Evolutionary conservation across 441 rosid genomes (phyloP), one percentile per base, ranked within the genome.

Genomic region (Aleurites moluccanus): DNA sequence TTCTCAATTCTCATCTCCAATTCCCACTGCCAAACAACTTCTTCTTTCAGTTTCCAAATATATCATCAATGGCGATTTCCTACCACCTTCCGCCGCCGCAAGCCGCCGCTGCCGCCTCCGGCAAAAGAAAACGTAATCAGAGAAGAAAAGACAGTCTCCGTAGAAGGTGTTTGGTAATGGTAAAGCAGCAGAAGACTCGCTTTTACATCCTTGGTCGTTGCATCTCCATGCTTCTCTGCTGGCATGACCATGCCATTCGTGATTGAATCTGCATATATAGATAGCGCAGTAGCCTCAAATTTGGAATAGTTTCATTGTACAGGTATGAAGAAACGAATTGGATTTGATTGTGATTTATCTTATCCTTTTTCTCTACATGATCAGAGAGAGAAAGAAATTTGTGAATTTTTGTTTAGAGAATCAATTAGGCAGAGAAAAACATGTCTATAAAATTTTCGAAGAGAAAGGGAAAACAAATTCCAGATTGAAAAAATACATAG

Each of bases 161-260:
- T 40, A 78, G 81, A 6, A 84, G 83, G 64, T 87, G 90, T 21
- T 59, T 84, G 70, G 33, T 27, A 15, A 80, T 88, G 86, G 89
- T 80, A 2, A 91, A 87, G 70, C 97, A 91, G 23, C 90, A 88
- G 56, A 88, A 86, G 77, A 89, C 91, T 57, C 86, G 91, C 3
- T 82, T 89, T 61, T 91, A 88, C 69, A 89, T 89, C 60, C 83
- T 89, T 0, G 85, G 88, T 6, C 94, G 92, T 5, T 91, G 92
- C 79, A 75, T 88, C 81, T 87, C 86, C 49, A 89, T 89, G 94
- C 86, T 91, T 40, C 78, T 91, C 2, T 89, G 92, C 27, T 91
- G 93, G 92, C 88, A 84, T 21, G 84, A 91, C 65, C 88, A 86
- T 71, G 77, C 84, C 16, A 66, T 86, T 59, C 60, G 78, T 0